Evolutionary conservation across 73 alveolate species (phyloP).

Genomic region (Diophrys sp.): DNA sequence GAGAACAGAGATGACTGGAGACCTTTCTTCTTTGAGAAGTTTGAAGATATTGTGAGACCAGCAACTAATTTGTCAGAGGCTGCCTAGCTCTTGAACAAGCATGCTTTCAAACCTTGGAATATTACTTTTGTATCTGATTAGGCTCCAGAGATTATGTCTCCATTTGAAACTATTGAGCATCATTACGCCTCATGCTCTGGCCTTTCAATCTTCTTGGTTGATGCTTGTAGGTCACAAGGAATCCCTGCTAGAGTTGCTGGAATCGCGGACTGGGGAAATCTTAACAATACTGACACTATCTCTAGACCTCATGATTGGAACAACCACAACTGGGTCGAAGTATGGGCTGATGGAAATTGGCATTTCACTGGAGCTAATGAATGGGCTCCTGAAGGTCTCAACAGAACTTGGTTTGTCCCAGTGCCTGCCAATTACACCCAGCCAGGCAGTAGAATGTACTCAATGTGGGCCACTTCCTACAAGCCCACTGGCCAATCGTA

Average conservation of each 20-base stretch:
- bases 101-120: neutral
- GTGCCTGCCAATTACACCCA: neutral
- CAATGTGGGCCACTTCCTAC: constrained; percentile 20
- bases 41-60: neutral
- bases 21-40: neutral
- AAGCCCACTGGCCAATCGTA: neutral
- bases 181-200: constrained; percentile 41
- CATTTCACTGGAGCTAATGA: constrained; percentile 5
- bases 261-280: constrained; percentile 26
- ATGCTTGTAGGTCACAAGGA: constrained; percentile 25
- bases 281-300: neutral
- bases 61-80: constrained; percentile 13
- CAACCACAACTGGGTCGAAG: constrained; percentile 48
- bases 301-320: constrained; percentile 14
- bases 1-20: constrained; percentile 30
- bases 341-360: constrained; percentile 17
- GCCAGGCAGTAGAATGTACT: neutral
- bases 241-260: constrained; percentile 40
- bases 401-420: neutral
- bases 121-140: constrained; percentile 21
- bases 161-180: constrained; percentile 21
- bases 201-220: constrained; percentile 23
- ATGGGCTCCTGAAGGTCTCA: neutral
- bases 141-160: constrained; percentile 21
- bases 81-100: constrained; percentile 10